Evolutionary conservation across 305 asterid species (phyloP).

Genomic region (Euphrasia arctica): DNA sequence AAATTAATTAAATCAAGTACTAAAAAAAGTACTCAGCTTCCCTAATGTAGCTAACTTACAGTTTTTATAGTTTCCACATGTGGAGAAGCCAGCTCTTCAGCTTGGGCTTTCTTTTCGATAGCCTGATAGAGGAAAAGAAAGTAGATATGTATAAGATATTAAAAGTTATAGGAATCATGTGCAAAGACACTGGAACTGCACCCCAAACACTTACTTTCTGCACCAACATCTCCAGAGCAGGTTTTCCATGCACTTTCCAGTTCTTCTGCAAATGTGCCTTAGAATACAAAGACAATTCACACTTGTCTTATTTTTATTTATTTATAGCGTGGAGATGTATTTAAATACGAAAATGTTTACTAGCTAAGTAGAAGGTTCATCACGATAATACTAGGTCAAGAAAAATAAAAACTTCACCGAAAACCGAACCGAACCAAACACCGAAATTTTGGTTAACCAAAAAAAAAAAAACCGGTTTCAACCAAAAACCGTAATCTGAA

Average conservation of each 20-base stretch:
- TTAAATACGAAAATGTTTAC: too few species aligned
- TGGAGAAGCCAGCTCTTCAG: conserved; percentile 75
- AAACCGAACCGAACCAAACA: too few species aligned
- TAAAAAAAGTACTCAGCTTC: neutral
- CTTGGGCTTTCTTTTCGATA: conserved; percentile 58
- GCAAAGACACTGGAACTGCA: conserved; percentile 19
- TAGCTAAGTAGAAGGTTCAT: too few species aligned
- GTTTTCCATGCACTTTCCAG: conserved; percentile 81
- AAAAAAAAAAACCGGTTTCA: too few species aligned
- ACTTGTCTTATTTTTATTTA: too few species aligned
- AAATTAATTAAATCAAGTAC: neutral
- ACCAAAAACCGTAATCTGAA: too few species aligned
- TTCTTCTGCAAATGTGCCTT: conserved; percentile 65
- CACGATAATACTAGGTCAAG: too few species aligned
- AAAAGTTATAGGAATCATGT: conserved; percentile 17
- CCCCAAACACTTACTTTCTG: conserved; percentile 49
- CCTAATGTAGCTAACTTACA: conserved; percentile 41
- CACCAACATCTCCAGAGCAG: conserved; percentile 51
- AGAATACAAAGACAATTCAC: conserved; percentile 17
- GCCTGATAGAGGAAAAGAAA: conserved; percentile 43
- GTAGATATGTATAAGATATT: conserved; percentile 14
- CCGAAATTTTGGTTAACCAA: too few species aligned
- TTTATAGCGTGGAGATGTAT: too few species aligned
- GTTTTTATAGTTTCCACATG: conserved; percentile 54
- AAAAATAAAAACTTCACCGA: too few species aligned